phyloP scores from a whole-genome alignment of 768 basidiomycete species.

The Rubroboletus pulcherrimus region DNA sequence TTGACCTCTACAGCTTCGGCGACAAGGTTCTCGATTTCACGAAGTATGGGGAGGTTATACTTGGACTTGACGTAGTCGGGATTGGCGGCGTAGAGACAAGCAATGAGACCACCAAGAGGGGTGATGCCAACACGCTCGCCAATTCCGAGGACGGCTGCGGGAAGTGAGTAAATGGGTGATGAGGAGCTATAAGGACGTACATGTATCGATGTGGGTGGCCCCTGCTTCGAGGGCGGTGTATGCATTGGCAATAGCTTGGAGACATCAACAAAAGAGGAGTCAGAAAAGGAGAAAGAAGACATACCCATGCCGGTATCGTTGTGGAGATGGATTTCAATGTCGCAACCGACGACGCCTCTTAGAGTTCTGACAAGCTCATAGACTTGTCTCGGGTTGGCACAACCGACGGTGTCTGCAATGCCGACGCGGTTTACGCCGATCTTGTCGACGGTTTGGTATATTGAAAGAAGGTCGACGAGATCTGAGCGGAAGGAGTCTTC shows the following conservation, averaged over 20 bases:
- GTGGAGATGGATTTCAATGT: slow-evolving; percentile 97
- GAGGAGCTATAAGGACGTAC: slow-evolving; percentile 39
- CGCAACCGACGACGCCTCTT: slow-evolving; percentile 92
- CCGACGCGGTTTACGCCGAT: slow-evolving; percentile 98
- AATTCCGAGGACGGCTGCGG: slow-evolving; percentile 86
- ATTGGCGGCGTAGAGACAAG: slow-evolving; percentile 94
- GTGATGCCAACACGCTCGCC: slow-evolving; percentile 99
- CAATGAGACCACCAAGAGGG: slow-evolving; percentile 93
- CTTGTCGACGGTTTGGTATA: slow-evolving; percentile 99
- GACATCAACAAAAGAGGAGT: slow-evolving; percentile 3
- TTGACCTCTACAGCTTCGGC: slow-evolving; percentile 98
- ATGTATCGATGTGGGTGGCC: slow-evolving; percentile 98
- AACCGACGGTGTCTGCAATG: slow-evolving; percentile 98
- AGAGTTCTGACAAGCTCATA: slow-evolving; percentile 97
- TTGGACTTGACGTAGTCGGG: slow-evolving; percentile 99
- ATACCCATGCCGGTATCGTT: slow-evolving; percentile 96
- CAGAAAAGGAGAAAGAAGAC: slow-evolving; percentile 13
- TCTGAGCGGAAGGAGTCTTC: slow-evolving; percentile 99
- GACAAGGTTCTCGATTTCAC: slow-evolving; percentile 98
- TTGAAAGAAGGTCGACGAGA: slow-evolving; percentile 95
- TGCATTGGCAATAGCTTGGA: slow-evolving; percentile 90
- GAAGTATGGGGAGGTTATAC: slow-evolving; percentile 96
- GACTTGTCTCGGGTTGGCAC: slow-evolving; percentile 97
- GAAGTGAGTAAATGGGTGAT: background rate
- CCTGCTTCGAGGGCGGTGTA: slow-evolving; percentile 98